A percentile compares a stretch with the other conserved stretches of the same genome.
These are phyloP conservation scores for Cladophialophora chaetospira DNA, from an alignment of 2,329 filamentous ascomycete species.

Conservation along the genomic window DNA sequence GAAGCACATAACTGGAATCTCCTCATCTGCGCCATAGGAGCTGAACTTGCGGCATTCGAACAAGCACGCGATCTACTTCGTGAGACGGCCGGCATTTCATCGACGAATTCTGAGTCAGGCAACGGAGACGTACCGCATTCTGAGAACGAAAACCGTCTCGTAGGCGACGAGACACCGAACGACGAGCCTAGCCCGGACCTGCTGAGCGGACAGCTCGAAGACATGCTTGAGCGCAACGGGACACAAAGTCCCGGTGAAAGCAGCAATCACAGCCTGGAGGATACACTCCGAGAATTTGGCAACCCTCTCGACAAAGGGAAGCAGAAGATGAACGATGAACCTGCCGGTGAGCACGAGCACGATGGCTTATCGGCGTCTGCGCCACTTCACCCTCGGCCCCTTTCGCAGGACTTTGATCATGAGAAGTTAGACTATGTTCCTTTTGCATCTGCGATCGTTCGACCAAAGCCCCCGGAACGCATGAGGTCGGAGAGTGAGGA, in stretches of 20 bases:
- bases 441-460: not conserved
- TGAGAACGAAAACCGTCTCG: conserved; percentile 2
- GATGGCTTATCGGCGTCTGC: not conserved
- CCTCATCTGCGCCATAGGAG: conserved; percentile 62
- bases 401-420: not conserved
- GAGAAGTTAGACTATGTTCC: not conserved
- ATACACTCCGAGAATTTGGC: conserved; percentile 28
- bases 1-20: conserved; percentile 61
- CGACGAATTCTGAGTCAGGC: not conserved
- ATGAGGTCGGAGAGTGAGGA: conserved; percentile 31
- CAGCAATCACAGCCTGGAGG: conserved; percentile 33
- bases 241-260: conserved; percentile 17
- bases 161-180: conserved; percentile 13
- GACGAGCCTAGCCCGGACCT: conserved; percentile 20
- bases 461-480: conserved; percentile 1
- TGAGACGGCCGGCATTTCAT: not conserved
- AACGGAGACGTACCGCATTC: not conserved
- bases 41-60: conserved; percentile 60
- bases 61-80: conserved; percentile 43
- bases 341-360: not conserved
- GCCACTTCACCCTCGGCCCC: not conserved
- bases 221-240: not conserved
- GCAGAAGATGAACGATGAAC: conserved; percentile 2
- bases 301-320: conserved; percentile 12
- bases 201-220: not conserved